Conservation (phyloP, 306 rosid species). For the Cicer bijugum region DNA sequence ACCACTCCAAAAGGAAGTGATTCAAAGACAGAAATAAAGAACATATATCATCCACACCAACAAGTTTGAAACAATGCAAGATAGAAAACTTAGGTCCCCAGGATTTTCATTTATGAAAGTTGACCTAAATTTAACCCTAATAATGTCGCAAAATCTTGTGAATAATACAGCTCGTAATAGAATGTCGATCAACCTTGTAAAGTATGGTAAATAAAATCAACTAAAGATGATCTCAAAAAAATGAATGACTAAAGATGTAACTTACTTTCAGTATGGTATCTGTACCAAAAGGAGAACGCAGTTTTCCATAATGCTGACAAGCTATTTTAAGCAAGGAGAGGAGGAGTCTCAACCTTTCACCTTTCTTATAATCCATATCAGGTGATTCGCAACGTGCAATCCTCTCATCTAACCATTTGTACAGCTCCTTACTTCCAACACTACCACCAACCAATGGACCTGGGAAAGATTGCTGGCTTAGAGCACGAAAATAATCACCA, state of each 20-base stretch:
- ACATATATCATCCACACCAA: not conserved
- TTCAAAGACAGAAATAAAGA: slow-evolving; percentile 22
- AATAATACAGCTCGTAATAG: not conserved
- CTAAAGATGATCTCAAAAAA: not conserved
- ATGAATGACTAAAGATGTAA: slow-evolving; percentile 20
- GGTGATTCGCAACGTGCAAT: slow-evolving; percentile 63
- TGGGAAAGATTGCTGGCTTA: slow-evolving; percentile 86
- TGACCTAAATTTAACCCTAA: slow-evolving; percentile 10
- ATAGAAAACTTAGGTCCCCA: slow-evolving; percentile 13
- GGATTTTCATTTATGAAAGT: slow-evolving; percentile 2
- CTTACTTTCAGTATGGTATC: slow-evolving; percentile 70
- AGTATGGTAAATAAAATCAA: slow-evolving; percentile 9
- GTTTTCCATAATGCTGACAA: slow-evolving; percentile 89
- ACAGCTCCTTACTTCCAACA: slow-evolving; percentile 86
- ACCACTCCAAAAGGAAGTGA: slow-evolving; percentile 8
- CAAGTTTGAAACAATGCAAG: not conserved
- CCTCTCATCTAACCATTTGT: slow-evolving; percentile 93
- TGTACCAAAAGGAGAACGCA: slow-evolving; percentile 87
- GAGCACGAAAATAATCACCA: slow-evolving; percentile 67
- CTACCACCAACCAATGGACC: slow-evolving; percentile 96
- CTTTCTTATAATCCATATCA: slow-evolving; percentile 70
- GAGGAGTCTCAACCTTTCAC: slow-evolving; percentile 75
- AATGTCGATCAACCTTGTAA: slow-evolving; percentile 16
- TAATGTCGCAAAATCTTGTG: slow-evolving; percentile 15
- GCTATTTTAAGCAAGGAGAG: slow-evolving; percentile 90